These are phyloP conservation scores for Aspergillus diversus DNA, from an alignment of 495 filamentous ascomycete genomes.

Conservation along the genomic window DNA sequence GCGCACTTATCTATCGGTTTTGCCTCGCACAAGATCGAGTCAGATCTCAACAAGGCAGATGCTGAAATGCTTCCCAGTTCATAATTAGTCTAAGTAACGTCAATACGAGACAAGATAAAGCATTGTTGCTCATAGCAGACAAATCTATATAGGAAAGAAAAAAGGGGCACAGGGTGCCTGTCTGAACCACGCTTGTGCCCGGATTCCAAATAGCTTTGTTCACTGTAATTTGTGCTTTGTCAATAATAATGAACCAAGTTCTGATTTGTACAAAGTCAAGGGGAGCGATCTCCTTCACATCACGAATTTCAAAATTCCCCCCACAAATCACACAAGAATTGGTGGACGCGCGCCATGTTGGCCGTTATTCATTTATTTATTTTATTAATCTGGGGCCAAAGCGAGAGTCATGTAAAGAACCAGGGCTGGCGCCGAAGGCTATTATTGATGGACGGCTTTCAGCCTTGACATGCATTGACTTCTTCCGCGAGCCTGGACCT, in stretches of 20 bases:
- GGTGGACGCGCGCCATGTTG: slow-evolving; percentile 14
- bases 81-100: background rate
- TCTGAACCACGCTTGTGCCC: no score
- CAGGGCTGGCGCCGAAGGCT: background rate
- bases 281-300: background rate
- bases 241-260: background rate
- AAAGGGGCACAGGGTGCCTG: no score
- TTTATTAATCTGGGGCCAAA: slow-evolving; percentile 18
- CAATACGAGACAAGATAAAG: no score
- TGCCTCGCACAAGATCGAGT: slow-evolving; percentile 22
- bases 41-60: slow-evolving; percentile 17
- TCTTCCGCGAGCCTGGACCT: slow-evolving; percentile 16
- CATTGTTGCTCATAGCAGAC: no score
- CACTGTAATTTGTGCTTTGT: no score
- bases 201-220: no score
- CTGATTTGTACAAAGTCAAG: background rate
- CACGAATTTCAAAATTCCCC: slow-evolving; percentile 1
- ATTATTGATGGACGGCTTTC: background rate
- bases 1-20: slow-evolving; percentile 5
- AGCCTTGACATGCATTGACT: slow-evolving; percentile 14
- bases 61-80: slow-evolving; percentile 13
- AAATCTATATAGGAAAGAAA: no score
- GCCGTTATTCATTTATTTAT: slow-evolving; percentile 16
- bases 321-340: slow-evolving; percentile 16
- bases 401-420: slow-evolving; percentile 6